Evolutionary conservation across 305 asterid species (phyloP).

Genomic region (Lippia alba): DNA sequence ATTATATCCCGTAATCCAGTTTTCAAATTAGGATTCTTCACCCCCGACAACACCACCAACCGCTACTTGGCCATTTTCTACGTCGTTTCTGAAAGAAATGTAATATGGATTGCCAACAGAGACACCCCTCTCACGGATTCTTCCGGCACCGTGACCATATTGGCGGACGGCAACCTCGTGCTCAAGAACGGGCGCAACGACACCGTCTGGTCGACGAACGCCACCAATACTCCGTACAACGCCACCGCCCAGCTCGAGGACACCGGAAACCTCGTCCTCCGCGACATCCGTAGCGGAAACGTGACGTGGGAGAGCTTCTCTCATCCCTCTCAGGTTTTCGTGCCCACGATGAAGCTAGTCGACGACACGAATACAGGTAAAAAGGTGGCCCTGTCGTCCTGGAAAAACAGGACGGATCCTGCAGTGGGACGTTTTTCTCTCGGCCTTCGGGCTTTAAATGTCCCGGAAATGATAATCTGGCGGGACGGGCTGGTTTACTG

Average conservation of each 20-base stretch:
- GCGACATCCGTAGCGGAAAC: conserved; percentile 17
- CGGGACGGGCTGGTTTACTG: conserved; percentile 37
- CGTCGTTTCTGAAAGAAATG: conserved; percentile 30
- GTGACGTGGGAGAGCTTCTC: conserved; percentile 45
- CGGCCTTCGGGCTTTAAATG: conserved; percentile 32
- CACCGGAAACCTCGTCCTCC: not conserved
- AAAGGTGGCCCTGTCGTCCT: conserved; percentile 38
- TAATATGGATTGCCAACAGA: conserved; percentile 48
- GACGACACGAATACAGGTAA: conserved; percentile 30
- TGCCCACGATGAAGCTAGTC: conserved; percentile 29
- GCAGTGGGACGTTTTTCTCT: conserved; percentile 37
- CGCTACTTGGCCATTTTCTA: conserved; percentile 45
- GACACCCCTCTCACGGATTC: conserved; percentile 38
- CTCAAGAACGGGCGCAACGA: not conserved
- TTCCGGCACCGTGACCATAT: conserved; percentile 25
- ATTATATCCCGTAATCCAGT: not conserved
- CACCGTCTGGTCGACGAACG: conserved; percentile 36
- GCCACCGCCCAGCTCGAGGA: not conserved
- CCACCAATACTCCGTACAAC: conserved; percentile 4
- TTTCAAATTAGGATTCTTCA: not conserved
- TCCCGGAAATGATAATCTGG: conserved; percentile 38
- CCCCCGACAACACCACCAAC: conserved; percentile 5
- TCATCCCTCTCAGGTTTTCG: conserved; percentile 24
- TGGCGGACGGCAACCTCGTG: conserved; percentile 35
- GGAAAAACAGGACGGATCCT: conserved; percentile 42